A percentile compares a stretch with the other conserved stretches of the same genome.
phyloP scores from a whole-genome alignment of 1,139 yeast species.

The Hanseniaspora sp. region DNA sequence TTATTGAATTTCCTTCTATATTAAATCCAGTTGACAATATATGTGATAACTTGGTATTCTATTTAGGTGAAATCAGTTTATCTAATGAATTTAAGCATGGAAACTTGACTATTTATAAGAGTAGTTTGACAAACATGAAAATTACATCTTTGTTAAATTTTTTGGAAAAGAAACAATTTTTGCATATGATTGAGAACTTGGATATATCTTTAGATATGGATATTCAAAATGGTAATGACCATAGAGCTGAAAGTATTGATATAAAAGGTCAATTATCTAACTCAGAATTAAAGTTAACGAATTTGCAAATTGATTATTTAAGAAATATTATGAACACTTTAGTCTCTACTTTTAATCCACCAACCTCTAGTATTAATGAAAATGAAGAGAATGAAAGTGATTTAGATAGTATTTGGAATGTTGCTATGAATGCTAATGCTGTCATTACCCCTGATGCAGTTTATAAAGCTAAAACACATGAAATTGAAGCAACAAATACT shows the following conservation, averaged over 20 bases:
- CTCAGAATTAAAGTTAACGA: conserved; percentile 59
- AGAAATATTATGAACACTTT: conserved; percentile 42
- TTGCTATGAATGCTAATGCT: conserved; percentile 40
- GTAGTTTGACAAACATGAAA: conserved; percentile 65
- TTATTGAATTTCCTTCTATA: conserved; percentile 61
- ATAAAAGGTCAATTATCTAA: conserved; percentile 57
- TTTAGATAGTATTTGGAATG: conserved; percentile 30
- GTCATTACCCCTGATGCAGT: conserved; percentile 28
- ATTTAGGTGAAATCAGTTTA: conserved; percentile 75
- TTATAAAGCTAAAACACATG: conserved; percentile 19
- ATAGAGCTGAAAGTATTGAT: conserved; percentile 41
- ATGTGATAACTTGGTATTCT: conserved; percentile 56
- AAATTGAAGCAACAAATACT: background rate
- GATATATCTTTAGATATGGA: conserved; percentile 56
- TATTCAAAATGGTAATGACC: conserved; percentile 38
- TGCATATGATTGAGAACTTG: conserved; percentile 59
- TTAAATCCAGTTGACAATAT: conserved; percentile 34
- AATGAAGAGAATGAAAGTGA: background rate
- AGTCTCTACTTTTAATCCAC: conserved; percentile 46
- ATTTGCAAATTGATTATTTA: conserved; percentile 57
- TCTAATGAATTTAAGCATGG: conserved; percentile 43
- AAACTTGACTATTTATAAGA: conserved; percentile 41
- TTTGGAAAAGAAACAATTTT: conserved; percentile 38
- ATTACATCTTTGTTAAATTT: conserved; percentile 51
- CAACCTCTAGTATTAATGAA: conserved; percentile 20